Conservation (phyloP, 1,284 basidiomycete species). For the Sanghuangporus baumii region DNA sequence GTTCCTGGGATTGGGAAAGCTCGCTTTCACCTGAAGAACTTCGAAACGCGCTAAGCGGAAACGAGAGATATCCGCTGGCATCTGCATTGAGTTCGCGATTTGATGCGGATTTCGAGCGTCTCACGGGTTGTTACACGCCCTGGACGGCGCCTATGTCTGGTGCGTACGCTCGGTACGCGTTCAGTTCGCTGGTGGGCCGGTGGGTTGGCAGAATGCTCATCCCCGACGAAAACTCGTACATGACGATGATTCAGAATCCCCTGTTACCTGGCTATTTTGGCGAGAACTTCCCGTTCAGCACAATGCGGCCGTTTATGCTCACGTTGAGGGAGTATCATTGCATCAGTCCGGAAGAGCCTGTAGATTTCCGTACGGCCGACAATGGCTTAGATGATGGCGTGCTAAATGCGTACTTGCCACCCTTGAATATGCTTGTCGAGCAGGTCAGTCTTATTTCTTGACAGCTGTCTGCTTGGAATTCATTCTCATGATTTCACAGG, state of each 20-base stretch:
- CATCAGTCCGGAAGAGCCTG: conserved; percentile 34
- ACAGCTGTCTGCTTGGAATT: neutral
- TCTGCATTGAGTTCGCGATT: conserved; percentile 30
- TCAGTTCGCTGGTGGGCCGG: conserved; percentile 45
- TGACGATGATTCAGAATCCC: conserved; percentile 27
- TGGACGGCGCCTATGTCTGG: conserved; percentile 36
- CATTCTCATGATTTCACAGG: conserved; percentile 7
- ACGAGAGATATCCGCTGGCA: conserved; percentile 26
- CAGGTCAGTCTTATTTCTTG: neutral
- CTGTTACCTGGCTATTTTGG: conserved; percentile 31
- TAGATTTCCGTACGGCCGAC: conserved; percentile 21
- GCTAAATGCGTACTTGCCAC: conserved; percentile 50
- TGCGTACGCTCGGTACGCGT: conserved; percentile 36
- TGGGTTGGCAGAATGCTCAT: conserved; percentile 59
- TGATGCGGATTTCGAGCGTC: conserved; percentile 58
- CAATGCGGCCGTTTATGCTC: conserved; percentile 46
- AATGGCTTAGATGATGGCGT: conserved; percentile 41
- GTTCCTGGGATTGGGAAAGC: conserved; percentile 38
- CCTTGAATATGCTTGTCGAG: conserved; percentile 17
- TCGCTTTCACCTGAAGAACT: conserved; percentile 24
- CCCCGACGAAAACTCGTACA: conserved; percentile 29
- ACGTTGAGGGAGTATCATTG: conserved; percentile 51
- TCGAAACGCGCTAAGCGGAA: conserved; percentile 16
- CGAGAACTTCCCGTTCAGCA: conserved; percentile 32
- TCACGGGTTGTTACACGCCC: conserved; percentile 43